Conservation (phyloP, 1,284 basidiomycete genomes). For the Mycena citricolor region DNA sequence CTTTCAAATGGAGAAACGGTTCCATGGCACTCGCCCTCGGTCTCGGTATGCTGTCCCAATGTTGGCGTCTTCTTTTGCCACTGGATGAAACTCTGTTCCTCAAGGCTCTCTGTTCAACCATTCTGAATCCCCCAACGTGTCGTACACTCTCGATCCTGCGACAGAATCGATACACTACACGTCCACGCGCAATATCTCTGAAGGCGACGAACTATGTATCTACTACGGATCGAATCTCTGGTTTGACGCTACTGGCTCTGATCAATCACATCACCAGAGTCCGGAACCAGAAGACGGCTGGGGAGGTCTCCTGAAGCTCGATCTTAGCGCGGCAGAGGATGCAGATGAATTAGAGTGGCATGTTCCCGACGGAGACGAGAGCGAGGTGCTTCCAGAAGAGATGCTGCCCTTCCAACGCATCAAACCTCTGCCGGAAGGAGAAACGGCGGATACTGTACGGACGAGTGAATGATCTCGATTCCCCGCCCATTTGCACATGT, state of each 20-base stretch:
- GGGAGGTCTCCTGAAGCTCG: constrained; percentile 43
- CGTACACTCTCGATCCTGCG: constrained; percentile 53
- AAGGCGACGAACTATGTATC: constrained; percentile 78
- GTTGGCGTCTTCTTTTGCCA: background rate
- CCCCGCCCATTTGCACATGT: constrained; percentile 3
- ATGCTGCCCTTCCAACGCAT: constrained; percentile 63
- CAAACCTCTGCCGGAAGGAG: constrained; percentile 62
- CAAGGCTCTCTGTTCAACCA: constrained; percentile 83
- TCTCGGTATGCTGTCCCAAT: constrained; percentile 79
- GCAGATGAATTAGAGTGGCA: constrained; percentile 24
- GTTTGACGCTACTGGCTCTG: constrained; percentile 48
- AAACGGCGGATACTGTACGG: constrained; percentile 52
- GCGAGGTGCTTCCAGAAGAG: constrained; percentile 51
- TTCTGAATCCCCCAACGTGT: constrained; percentile 69
- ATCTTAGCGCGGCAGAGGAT: no score
- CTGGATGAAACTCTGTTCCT: constrained; percentile 5
- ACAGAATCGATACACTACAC: constrained; percentile 69
- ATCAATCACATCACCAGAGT: constrained; percentile 1
- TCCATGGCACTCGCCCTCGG: constrained; percentile 88
- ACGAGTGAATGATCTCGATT: constrained; percentile 44
- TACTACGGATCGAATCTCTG: constrained; percentile 72
- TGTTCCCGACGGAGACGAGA: constrained; percentile 38
- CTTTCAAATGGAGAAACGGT: constrained; percentile 80
- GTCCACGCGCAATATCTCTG: constrained; percentile 50
- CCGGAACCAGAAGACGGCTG: constrained; percentile 40